phyloP scores from a whole-genome alignment of 345 rosid genomes.

The Syzygium oleosum region DNA sequence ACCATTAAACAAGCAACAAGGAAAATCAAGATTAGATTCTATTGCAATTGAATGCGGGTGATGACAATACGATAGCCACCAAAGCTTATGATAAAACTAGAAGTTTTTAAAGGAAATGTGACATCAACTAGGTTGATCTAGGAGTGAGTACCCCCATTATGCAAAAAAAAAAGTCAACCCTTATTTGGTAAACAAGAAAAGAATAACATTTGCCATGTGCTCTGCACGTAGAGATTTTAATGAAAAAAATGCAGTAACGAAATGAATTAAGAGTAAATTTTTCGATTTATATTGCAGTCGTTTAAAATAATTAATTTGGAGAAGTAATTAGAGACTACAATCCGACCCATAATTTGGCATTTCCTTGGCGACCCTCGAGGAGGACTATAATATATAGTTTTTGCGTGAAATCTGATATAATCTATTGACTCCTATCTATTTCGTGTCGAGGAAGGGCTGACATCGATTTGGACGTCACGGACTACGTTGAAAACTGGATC shows the following conservation, averaged over 20 bases:
- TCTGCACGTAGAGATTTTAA: background rate
- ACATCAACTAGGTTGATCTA: background rate
- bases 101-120: background rate
- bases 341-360: background rate
- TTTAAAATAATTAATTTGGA: background rate
- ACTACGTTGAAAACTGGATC: background rate
- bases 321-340: background rate
- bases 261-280: background rate
- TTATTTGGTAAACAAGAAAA: background rate
- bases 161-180: background rate
- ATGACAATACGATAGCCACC: background rate
- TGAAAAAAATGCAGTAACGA: background rate
- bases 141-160: background rate
- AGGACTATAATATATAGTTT: background rate
- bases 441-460: background rate
- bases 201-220: background rate
- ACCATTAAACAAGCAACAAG: background rate
- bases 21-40: background rate
- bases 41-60: background rate
- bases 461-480: background rate
- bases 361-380: background rate
- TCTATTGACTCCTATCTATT: background rate
- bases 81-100: background rate
- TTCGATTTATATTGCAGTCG: background rate
- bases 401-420: background rate